Evolutionary conservation across 352 stramenopile species (phyloP), one percentile per base, ranked within the genome.

Genomic region (Poterioochromonas sp.): DNA sequence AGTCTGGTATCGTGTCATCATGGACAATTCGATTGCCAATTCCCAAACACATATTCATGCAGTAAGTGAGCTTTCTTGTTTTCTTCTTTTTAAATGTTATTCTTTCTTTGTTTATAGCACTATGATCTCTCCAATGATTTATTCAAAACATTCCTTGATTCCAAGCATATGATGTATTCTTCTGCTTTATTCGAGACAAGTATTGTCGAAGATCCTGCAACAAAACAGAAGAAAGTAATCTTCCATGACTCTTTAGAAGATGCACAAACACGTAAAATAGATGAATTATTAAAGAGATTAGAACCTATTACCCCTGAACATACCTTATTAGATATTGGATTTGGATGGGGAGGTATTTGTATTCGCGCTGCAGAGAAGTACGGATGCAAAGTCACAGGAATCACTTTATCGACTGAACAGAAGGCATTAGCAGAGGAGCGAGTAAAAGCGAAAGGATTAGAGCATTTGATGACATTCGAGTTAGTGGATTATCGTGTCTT

Each of bases 391-490:
- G 88, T 92, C 15, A 85, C 82, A 32, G 89, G 87, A 65, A 91
- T 93, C 60, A 92, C 88, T 47, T 81, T 92, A 0, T 90, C 84
- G 51, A 86, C 90, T 3, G 87, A 93, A 80, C 89, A 93, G 83
- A 88, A 87, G 65, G 83, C 82, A 34, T 78, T 91, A 29, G 89
- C 88, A 0, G 82, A 88, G 76, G 81, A 89, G 53, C 85, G 78
- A 80, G 82, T 85, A 20, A 39, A 39, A 29, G 80, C 68, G n/a
- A 63, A 86, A 74, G 87, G 85, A 18, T 43, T 93, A 32, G 80
- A 83, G 26, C 76, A 90, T 68, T 81, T 92, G 29, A 87, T 92
- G 44, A 85, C 80, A 11, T 91, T 92, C 81, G 87, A 91, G 81
- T 83, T 93, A 22, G 79, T 90, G 37, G 89, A 93, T 80, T 92